A percentile compares a stretch with the other conserved stretches of the same genome.
phyloP scores from a whole-genome alignment of 768 basidiomycete genomes.

The Chalciporus piperatus region DNA sequence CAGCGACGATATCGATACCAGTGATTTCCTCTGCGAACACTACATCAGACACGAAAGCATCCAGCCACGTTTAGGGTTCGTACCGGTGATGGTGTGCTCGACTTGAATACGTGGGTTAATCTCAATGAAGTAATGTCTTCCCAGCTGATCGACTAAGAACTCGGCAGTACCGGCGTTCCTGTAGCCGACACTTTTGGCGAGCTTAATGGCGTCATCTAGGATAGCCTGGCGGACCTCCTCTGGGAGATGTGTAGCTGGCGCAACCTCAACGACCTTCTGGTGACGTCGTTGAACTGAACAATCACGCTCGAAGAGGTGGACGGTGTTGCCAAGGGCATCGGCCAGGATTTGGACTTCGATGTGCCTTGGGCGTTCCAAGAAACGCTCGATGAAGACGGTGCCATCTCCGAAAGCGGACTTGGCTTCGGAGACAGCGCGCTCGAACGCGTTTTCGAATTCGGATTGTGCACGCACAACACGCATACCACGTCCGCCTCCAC shows the following conservation, averaged over 20 bases:
- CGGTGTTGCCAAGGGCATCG: conserved; percentile 88
- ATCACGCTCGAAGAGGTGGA: conserved; percentile 98
- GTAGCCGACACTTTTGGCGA: conserved; percentile 91
- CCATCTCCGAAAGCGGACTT: conserved; percentile 97
- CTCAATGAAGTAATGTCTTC: conserved; percentile 98
- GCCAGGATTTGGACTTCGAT: conserved; percentile 97
- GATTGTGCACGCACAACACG: conserved; percentile 94
- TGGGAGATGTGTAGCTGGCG: conserved; percentile 90
- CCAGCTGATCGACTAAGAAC: conserved; percentile 96
- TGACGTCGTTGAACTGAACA: conserved; percentile 98
- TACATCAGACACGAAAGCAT: neutral
- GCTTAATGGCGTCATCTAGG: conserved; percentile 86
- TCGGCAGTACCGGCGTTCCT: conserved; percentile 98
- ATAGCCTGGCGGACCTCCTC: conserved; percentile 91
- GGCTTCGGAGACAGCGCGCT: conserved; percentile 92
- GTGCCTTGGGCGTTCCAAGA: conserved; percentile 93
- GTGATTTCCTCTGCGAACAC: conserved; percentile 90
- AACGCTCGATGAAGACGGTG: conserved; percentile 98
- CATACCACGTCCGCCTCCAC: conserved; percentile 98
- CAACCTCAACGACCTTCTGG: conserved; percentile 99
- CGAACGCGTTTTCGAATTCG: conserved; percentile 85
- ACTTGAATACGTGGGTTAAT: conserved; percentile 99
- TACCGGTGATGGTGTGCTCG: conserved; percentile 98
- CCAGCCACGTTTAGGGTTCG: conserved; percentile 11
- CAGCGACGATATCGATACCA: conserved; percentile 98